Conservation (phyloP, 2,329 filamentous ascomycete genomes). For the Pyrenochaeta sp. region DNA sequence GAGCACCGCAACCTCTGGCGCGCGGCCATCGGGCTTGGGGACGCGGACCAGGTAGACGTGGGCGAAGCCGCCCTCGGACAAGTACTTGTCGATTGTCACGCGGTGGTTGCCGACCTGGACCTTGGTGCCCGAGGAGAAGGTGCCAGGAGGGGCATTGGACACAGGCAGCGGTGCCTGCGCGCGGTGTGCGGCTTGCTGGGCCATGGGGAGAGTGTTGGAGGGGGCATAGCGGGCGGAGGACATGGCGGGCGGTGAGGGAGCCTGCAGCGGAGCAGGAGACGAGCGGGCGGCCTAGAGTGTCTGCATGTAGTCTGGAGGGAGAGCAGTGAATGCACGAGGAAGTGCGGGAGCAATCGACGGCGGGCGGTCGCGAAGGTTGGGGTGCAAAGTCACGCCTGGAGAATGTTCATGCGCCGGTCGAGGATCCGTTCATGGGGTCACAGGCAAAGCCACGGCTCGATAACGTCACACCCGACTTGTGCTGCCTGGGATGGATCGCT, state of each 20-base stretch:
- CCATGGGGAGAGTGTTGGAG: constrained; percentile 40
- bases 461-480: constrained; percentile 27
- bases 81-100: constrained; percentile 94
- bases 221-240: constrained; percentile 49
- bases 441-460: constrained; percentile 36
- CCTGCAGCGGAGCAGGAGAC: constrained; percentile 47
- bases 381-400: constrained; percentile 17
- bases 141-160: constrained; percentile 65
- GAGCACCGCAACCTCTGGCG: constrained; percentile 82
- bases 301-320: constrained; percentile 48
- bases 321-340: constrained; percentile 8
- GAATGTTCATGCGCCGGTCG: constrained; percentile 11
- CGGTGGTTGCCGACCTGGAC: constrained; percentile 94
- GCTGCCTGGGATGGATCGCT: not conserved
- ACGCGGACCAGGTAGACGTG: constrained; percentile 97
- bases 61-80: constrained; percentile 97
- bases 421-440: constrained; percentile 22
- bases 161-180: constrained; percentile 36
- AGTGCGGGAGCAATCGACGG: constrained; percentile 11
- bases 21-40: constrained; percentile 73
- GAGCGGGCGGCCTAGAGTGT: constrained; percentile 34
- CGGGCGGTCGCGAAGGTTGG: constrained; percentile 13
- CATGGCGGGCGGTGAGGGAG: constrained; percentile 45
- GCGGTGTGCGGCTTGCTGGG: constrained; percentile 47
- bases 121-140: constrained; percentile 92